phyloP scores from a whole-genome alignment of 2,329 filamentous ascomycete genomes.

The Pezicula neosporulosa region DNA sequence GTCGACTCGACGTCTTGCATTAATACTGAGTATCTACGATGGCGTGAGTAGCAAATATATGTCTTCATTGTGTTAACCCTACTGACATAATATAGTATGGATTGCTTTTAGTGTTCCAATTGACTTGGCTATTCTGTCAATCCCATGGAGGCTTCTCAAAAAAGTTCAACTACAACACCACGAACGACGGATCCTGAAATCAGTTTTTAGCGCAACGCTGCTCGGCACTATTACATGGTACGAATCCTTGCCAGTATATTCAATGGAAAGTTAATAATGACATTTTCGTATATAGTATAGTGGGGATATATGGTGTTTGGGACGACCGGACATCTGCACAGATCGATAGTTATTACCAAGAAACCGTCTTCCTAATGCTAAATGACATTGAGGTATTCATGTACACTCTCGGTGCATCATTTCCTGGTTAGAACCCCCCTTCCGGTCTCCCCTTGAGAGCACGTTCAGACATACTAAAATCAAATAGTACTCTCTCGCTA shows the following conservation, averaged over 20 bases:
- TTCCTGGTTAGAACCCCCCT: constrained; percentile 17
- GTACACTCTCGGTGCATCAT: constrained; percentile 26
- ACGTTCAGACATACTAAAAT: neutral
- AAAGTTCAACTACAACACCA: constrained; percentile 16
- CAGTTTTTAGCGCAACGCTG: constrained; percentile 25
- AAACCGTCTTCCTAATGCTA: constrained; percentile 24
- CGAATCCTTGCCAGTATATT: neutral
- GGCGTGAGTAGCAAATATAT: constrained; percentile 12
- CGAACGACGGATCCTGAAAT: constrained; percentile 23
- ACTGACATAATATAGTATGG: constrained; percentile 18
- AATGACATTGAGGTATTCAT: constrained; percentile 27
- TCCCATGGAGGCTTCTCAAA: constrained; percentile 22
- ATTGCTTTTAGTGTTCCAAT: constrained; percentile 23
- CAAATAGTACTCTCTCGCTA: constrained; percentile 7
- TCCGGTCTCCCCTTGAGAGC: neutral
- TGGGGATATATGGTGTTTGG: constrained; percentile 20
- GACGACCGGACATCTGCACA: constrained; percentile 10
- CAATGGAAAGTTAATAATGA: neutral
- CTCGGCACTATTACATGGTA: constrained; percentile 26
- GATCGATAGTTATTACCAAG: constrained; percentile 19
- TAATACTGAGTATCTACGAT: constrained; percentile 26
- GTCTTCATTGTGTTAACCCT: neutral
- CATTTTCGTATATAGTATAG: neutral
- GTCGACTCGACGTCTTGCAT: constrained; percentile 18
- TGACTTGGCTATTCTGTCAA: constrained; percentile 22